These are phyloP conservation scores for Perkinsus marinus DNA, from an alignment of 169 alveolate genomes.

Conservation along the genomic window DNA sequence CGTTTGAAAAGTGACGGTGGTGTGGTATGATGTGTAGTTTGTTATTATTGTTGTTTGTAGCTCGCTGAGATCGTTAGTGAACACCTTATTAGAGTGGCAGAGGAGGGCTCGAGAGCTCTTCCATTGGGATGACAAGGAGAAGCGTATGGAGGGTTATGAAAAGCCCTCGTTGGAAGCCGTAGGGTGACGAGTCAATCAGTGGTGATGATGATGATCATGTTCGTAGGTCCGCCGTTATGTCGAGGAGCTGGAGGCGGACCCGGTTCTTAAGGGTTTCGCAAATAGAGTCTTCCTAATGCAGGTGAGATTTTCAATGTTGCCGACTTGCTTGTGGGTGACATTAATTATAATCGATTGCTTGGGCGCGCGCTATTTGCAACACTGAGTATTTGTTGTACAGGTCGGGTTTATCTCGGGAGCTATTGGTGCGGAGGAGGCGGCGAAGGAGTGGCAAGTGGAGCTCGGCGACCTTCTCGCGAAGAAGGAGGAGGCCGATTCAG, in stretches of 20 bases:
- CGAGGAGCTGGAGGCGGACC: background rate
- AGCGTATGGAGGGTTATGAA: background rate
- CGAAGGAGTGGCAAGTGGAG: background rate
- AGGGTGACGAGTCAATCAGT: background rate
- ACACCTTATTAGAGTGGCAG: background rate
- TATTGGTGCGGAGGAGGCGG: background rate
- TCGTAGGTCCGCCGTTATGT: background rate
- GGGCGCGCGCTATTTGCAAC: too few species aligned
- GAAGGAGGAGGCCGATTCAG: background rate
- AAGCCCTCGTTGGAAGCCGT: background rate
- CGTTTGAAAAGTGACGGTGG: background rate
- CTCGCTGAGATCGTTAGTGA: background rate
- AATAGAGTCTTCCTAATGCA: background rate
- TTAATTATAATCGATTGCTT: too few species aligned
- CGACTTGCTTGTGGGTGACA: too few species aligned
- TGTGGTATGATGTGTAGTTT: background rate
- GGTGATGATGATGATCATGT: background rate
- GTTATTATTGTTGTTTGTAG: background rate
- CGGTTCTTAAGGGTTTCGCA: background rate
- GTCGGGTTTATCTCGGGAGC: background rate
- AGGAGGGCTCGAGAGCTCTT: background rate
- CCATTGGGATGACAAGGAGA: background rate
- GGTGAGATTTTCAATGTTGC: background rate
- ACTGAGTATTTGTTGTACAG: background rate
- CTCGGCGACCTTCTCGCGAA: background rate